phyloP scores from a whole-genome alignment of 768 basidiomycete genomes.

The Trametes cingulata region DNA sequence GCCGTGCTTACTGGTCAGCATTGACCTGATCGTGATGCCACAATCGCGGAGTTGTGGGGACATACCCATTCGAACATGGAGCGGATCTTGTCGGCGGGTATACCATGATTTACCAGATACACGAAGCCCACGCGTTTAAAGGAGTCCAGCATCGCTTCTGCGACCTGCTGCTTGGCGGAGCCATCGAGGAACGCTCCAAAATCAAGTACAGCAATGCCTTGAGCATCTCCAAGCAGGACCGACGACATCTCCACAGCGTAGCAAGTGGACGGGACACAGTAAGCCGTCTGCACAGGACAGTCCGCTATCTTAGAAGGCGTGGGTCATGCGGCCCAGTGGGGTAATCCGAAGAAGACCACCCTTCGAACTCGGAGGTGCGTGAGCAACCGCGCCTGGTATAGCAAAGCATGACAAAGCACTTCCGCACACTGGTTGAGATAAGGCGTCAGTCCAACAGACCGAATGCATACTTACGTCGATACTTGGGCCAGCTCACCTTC shows the following conservation, averaged over 20 bases:
- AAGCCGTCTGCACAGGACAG: background rate
- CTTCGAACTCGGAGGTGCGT: too few species aligned
- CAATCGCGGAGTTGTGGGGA: background rate
- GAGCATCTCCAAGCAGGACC: slow-evolving; percentile 11
- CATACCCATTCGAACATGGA: slow-evolving; percentile 36
- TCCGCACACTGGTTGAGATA: too few species aligned
- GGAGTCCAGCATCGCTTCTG: slow-evolving; percentile 43
- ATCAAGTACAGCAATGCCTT: slow-evolving; percentile 41
- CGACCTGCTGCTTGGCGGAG: slow-evolving; percentile 40
- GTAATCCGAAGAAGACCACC: too few species aligned
- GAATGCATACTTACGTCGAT: too few species aligned
- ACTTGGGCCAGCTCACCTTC: too few species aligned
- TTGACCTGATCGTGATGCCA: background rate
- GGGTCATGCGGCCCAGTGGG: too few species aligned
- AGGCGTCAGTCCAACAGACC: too few species aligned
- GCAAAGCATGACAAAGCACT: too few species aligned
- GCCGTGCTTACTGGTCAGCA: background rate
- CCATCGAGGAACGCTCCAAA: slow-evolving; percentile 46
- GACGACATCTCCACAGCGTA: background rate
- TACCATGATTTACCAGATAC: slow-evolving; percentile 35
- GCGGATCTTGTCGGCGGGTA: slow-evolving; percentile 34
- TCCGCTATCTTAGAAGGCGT: background rate
- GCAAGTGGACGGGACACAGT: too few species aligned
- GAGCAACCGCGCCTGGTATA: too few species aligned
- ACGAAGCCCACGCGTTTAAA: slow-evolving; percentile 37